Base-by-base conservation (phyloP, 495 filamentous ascomycete genomes). In the Astrothelium macrocarpum region DNA sequence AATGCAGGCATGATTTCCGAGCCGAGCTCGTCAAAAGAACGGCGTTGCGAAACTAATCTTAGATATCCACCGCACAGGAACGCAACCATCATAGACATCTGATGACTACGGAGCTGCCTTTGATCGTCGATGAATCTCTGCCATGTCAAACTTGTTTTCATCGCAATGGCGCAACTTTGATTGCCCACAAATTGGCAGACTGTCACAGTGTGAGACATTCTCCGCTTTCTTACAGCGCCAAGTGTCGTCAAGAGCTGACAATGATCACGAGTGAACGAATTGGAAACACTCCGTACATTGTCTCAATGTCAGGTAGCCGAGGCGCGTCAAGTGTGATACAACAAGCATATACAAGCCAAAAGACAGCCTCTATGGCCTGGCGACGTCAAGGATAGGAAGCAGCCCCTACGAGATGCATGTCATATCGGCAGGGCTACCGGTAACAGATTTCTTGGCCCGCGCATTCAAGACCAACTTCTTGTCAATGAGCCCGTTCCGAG, bases 301-400 rank as follows among this genome's bases (percentile, higher is more conserved):
- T 56, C 23, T 56, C 49, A 56, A 28, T 56, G 20, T 56, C 49
- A 29, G 7, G 25, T 25, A 28, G 49, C 49, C 16, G 29, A 16
- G 49, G 49, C 49, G 25, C 49, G 20, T 29, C 49, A 56, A 25
- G 7, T 29, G 49, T 56, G 49, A 16, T 10, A 56, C 49, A 26
- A 20, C 49, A 26, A 25, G 49, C 49, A 56, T 56, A 28, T 25
- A 56, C 25, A 29, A 56, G 20, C 23, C 25, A 9, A 25, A 56
- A n/a, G 5, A 16, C 20, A 26, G 16, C 25, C 49, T 28, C 20
- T 56, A 26, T 16, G 20, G 16, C 49, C n/a, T 56, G 49, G 49
- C 49, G 49, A 56, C 49, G 25, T 56, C 49, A 56, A 56, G 49
- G 25, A 56, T 56, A 29, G 23, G 23, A 56, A 29, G n/a, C 49